These are phyloP conservation scores for Paspalum vaginatum DNA, from an alignment of 176 grass and related monocot genomes.

Conservation along the genomic window DNA sequence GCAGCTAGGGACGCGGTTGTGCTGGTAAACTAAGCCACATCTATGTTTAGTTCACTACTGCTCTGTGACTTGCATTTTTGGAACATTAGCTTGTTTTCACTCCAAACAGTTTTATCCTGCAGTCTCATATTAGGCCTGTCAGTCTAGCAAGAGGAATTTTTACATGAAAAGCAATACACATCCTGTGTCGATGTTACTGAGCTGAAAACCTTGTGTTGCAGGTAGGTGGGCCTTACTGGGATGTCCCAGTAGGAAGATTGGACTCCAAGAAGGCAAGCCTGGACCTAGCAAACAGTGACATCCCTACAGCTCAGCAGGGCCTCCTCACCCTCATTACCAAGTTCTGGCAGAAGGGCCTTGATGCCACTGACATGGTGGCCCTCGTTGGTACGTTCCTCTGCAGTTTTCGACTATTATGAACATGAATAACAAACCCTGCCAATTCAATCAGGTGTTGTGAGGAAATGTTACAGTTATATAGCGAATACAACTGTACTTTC, in stretches of 20 bases:
- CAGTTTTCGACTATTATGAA: not conserved
- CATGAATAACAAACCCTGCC: not conserved
- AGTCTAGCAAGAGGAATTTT: conserved; percentile 11
- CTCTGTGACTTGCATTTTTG: not conserved
- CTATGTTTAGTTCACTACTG: not conserved
- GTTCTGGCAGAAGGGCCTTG: conserved; percentile 90
- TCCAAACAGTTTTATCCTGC: no score
- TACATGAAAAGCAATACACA: not conserved
- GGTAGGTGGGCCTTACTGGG: conserved; percentile 96
- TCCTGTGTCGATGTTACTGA: not conserved
- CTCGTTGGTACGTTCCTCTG: conserved; percentile 71
- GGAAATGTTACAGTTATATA: not conserved
- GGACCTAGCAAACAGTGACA: conserved; percentile 82
- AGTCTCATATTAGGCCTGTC: not conserved
- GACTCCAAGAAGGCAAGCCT: conserved; percentile 86
- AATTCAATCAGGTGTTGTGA: no score
- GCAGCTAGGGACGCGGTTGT: conserved; percentile 82
- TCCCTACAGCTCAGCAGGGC: conserved; percentile 77
- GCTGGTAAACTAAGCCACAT: conserved; percentile 51
- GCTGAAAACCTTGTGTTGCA: conserved; percentile 27
- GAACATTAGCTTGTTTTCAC: not conserved
- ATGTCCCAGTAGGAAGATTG: conserved; percentile 88
- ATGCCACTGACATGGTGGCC: conserved; percentile 92
- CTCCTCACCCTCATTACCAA: conserved; percentile 85
- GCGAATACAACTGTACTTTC: not conserved